Percentiles rank a stretch among this genome's conserved stretches.
phyloP scores from a whole-genome alignment of 2,329 filamentous ascomycete genomes.

The Aspergillus sergii region DNA sequence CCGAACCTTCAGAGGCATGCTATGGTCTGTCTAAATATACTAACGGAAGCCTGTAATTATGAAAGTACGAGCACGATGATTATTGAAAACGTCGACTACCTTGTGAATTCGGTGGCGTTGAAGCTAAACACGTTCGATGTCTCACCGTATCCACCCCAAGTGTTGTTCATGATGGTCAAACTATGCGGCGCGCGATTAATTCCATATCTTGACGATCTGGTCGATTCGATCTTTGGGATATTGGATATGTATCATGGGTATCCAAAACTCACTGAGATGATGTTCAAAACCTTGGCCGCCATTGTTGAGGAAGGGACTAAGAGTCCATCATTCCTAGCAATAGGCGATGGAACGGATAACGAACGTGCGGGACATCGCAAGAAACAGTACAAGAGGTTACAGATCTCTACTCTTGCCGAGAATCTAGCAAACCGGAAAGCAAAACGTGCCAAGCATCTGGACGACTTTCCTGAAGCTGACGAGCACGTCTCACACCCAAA shows the following conservation, averaged over 20 bases:
- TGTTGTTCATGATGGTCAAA: conserved; percentile 90
- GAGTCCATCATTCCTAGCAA: conserved; percentile 50
- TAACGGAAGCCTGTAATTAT: conserved; percentile 78
- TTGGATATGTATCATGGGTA: conserved; percentile 97
- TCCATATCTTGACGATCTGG: conserved; percentile 87
- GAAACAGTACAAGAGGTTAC: conserved; percentile 31
- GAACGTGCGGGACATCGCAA: conserved; percentile 32
- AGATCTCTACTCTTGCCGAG: conserved; percentile 35
- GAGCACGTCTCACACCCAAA: conserved; percentile 32
- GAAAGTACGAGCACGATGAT: conserved; percentile 74
- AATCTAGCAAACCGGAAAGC: conserved; percentile 38
- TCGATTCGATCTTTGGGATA: conserved; percentile 87
- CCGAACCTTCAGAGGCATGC: conserved; percentile 74
- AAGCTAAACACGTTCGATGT: conserved; percentile 91
- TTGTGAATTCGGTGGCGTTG: conserved; percentile 88
- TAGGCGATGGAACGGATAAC: conserved; percentile 35
- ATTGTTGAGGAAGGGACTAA: conserved; percentile 81
- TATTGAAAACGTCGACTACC: conserved; percentile 90
- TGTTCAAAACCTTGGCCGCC: conserved; percentile 81
- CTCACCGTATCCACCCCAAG: conserved; percentile 85
- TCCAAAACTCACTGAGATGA: conserved; percentile 75
- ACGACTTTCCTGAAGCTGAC: conserved; percentile 27
- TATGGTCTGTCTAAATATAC: conserved; percentile 76
- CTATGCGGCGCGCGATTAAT: conserved; percentile 80
- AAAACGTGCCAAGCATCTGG: conserved; percentile 28